Percentiles rank a stretch among this genome's conserved stretches.
These are phyloP conservation scores for Castanopsis chinensis DNA, from an alignment of 306 rosid genomes.

Conservation along the genomic window DNA sequence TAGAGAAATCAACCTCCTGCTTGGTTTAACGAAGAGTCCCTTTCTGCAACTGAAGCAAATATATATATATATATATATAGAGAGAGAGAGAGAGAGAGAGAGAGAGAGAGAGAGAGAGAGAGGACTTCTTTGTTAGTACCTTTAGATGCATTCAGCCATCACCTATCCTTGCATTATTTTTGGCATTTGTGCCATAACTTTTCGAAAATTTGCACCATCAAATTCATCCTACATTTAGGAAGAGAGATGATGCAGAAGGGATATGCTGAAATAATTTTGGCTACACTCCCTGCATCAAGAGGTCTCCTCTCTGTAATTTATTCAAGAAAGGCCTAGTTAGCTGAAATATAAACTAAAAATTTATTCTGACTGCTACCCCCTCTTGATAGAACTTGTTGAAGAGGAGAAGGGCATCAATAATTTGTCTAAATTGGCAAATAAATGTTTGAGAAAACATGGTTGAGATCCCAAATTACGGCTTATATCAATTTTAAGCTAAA, in stretches of 20 bases:
- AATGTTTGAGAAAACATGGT: no score
- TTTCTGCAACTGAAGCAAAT: neutral
- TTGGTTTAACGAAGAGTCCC: neutral
- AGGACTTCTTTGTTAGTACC: neutral
- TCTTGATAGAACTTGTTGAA: neutral
- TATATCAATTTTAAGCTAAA: no score
- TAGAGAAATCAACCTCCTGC: neutral
- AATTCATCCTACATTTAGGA: no score
- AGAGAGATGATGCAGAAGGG: no score
- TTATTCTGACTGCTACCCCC: neutral
- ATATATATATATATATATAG: no score
- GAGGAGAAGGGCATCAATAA: neutral
- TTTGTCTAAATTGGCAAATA: neutral
- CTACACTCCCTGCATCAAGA: neutral
- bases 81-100: no score
- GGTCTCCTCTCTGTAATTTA: neutral
- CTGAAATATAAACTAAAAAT: neutral
- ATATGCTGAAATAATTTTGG: no score
- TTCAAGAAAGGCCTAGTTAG: neutral
- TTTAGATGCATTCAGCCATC: neutral
- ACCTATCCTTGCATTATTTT: neutral
- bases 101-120: neutral
- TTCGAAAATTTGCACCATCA: no score
- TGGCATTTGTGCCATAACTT: no score
- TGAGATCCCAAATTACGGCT: no score